These are phyloP conservation scores for Inosperma sp. DNA, from an alignment of 768 basidiomycete species.

Conservation along the genomic window DNA sequence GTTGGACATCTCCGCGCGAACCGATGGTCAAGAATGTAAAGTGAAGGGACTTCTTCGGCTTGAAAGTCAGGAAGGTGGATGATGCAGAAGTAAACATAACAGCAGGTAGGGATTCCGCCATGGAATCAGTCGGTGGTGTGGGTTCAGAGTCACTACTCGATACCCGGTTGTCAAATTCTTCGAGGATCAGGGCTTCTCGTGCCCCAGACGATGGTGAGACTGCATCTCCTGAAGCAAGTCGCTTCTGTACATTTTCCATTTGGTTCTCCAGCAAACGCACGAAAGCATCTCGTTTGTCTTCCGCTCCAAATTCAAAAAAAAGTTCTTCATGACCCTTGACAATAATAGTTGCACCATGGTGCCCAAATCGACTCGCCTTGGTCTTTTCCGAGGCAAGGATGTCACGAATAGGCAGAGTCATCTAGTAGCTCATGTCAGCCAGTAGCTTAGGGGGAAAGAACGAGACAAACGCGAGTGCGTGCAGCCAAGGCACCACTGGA, in stretches of 20 bases:
- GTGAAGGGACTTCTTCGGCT: constrained; percentile 76
- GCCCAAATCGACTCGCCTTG: constrained; percentile 85
- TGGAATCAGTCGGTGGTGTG: constrained; percentile 45
- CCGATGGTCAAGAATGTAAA: constrained; percentile 97
- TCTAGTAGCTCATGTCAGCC: constrained; percentile 44
- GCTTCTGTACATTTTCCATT: constrained; percentile 64
- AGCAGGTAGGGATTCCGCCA: constrained; percentile 74
- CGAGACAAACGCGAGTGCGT: constrained; percentile 68
- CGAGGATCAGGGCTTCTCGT: constrained; percentile 73
- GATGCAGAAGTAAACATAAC: constrained; percentile 97
- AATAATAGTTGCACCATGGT: constrained; percentile 83
- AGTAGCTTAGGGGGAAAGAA: constrained; percentile 1
- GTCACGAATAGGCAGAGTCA: constrained; percentile 91
- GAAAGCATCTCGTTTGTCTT: constrained; percentile 77
- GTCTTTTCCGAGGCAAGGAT: constrained; percentile 79
- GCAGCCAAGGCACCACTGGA: constrained; percentile 74
- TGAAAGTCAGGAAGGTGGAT: constrained; percentile 95
- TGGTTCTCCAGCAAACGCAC: constrained; percentile 70
- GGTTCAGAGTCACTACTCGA: constrained; percentile 40
- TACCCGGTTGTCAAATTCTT: constrained; percentile 68
- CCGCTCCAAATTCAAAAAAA: constrained; percentile 89
- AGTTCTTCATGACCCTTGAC: constrained; percentile 96
- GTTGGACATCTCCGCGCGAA: constrained; percentile 95
- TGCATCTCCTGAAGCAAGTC: constrained; percentile 42
- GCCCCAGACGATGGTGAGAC: constrained; percentile 46